Evolutionary conservation across 2,329 filamentous ascomycete species (phyloP).

Genomic region (Xylaria sp.): DNA sequence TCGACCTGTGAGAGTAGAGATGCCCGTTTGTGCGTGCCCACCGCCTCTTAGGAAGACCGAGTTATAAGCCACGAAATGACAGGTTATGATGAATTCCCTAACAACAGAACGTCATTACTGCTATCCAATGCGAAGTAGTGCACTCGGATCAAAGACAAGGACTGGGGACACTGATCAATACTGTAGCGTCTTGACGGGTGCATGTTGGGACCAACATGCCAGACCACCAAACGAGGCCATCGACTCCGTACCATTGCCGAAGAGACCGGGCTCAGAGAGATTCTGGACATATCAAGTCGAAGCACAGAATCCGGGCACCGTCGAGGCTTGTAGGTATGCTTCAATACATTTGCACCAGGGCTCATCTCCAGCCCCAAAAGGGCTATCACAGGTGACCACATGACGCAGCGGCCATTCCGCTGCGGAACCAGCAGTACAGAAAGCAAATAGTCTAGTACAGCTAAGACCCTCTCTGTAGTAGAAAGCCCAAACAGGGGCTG

Average conservation of each 20-base stretch:
- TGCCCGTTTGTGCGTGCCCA: constrained; percentile 61
- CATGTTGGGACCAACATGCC: constrained; percentile 42
- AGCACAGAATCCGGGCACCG: constrained; percentile 44
- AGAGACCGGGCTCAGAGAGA: constrained; percentile 41
- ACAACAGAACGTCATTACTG: constrained; percentile 35
- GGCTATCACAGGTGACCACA: constrained; percentile 55
- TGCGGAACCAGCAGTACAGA: constrained; percentile 49
- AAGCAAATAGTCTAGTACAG: constrained; percentile 57
- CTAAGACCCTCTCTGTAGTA: constrained; percentile 54
- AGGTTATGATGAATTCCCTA: constrained; percentile 49
- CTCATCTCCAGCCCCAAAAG: constrained; percentile 52
- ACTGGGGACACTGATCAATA: constrained; percentile 37
- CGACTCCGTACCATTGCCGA: constrained; percentile 47
- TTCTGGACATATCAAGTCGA: constrained; percentile 46
- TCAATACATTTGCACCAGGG: constrained; percentile 54
- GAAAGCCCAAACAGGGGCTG: constrained; percentile 55
- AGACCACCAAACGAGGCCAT: constrained; percentile 44
- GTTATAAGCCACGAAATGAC: constrained; percentile 56
- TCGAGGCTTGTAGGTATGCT: constrained; percentile 54
- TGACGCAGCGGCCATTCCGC: constrained; percentile 48
- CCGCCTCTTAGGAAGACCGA: constrained; percentile 60
- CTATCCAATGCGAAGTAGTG: constrained; percentile 38
- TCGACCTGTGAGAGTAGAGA: constrained; percentile 57
- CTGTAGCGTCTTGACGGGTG: constrained; percentile 39
- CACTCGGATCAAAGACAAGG: constrained; percentile 36